Percentiles rank a stretch among this genome's conserved stretches.
phyloP scores from a whole-genome alignment of 2,329 filamentous ascomycete species.

The Reticulascus tulasneorum region DNA sequence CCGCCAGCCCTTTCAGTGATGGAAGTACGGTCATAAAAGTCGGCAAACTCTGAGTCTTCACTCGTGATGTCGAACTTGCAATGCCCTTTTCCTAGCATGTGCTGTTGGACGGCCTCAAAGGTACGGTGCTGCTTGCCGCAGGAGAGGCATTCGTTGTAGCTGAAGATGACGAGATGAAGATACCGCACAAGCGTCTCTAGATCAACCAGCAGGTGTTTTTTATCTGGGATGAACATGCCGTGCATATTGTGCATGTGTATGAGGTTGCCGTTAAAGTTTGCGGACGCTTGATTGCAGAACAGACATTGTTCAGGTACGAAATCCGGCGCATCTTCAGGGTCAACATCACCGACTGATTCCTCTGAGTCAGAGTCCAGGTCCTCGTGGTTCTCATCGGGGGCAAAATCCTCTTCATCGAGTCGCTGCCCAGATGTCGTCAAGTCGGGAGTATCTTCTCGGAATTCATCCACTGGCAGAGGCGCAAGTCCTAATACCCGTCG shows the following conservation, averaged over 20 bases:
- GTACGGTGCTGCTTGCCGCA: constrained; percentile 41
- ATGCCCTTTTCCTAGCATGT: constrained; percentile 46
- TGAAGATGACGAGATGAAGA: constrained; percentile 42
- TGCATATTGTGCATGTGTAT: constrained; percentile 47
- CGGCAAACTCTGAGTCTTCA: constrained; percentile 31
- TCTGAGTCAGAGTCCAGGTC: neutral
- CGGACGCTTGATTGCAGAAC: constrained; percentile 33
- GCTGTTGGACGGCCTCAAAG: constrained; percentile 42
- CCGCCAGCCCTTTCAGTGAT: neutral
- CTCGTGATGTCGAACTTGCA: constrained; percentile 36
- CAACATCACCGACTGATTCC: neutral
- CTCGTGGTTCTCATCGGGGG: neutral
- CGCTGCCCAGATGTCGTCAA: too few species aligned
- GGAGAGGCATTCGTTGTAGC: constrained; percentile 45
- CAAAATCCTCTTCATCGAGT: neutral
- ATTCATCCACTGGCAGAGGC: constrained; percentile 7
- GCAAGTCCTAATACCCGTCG: constrained; percentile 6
- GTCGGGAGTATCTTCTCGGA: too few species aligned
- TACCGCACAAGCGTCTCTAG: constrained; percentile 43
- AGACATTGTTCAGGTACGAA: constrained; percentile 32
- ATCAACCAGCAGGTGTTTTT: constrained; percentile 37
- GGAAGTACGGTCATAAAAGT: constrained; percentile 28
- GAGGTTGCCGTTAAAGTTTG: constrained; percentile 31
- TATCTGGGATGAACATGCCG: constrained; percentile 38
- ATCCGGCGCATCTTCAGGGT: neutral